Conservation (phyloP, 1,284 basidiomycete species). For the Wallemia ichthyophaga region DNA sequence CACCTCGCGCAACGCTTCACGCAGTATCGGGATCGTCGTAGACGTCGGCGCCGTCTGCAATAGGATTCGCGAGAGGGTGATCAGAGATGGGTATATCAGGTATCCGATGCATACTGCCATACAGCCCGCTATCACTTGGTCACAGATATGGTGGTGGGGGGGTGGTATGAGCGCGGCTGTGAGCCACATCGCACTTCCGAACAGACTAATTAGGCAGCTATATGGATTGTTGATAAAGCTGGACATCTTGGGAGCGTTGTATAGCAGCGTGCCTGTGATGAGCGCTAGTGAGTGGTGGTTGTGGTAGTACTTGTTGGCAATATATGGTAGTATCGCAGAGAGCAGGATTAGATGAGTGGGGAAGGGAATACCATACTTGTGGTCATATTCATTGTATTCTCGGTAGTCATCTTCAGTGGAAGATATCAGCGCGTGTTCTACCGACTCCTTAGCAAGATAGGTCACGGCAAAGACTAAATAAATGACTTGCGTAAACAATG, state of each 20-base stretch:
- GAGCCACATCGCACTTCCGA: neutral
- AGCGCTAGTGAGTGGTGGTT: slow-evolving; percentile 38
- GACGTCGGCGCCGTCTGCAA: slow-evolving; percentile 73
- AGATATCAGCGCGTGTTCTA: slow-evolving; percentile 43
- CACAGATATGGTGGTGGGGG: slow-evolving; percentile 25
- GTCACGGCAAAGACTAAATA: slow-evolving; percentile 71
- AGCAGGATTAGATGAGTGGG: slow-evolving; percentile 30
- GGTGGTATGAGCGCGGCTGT: neutral
- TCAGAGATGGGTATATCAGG: slow-evolving; percentile 46
- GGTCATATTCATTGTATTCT: no score
- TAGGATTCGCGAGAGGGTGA: slow-evolving; percentile 46
- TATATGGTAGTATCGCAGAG: slow-evolving; percentile 16
- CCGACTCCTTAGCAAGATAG: slow-evolving; percentile 74
- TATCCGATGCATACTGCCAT: slow-evolving; percentile 45
- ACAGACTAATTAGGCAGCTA: neutral
- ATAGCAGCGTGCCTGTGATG: slow-evolving; percentile 8
- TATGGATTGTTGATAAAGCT: slow-evolving; percentile 17
- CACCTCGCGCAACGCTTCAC: slow-evolving; percentile 24
- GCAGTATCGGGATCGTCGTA: slow-evolving; percentile 39
- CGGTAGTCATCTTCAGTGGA: slow-evolving; percentile 21
- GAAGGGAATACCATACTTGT: slow-evolving; percentile 32
- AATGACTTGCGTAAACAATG: slow-evolving; percentile 59
- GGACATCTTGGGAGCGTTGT: slow-evolving; percentile 10
- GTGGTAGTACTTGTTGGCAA: slow-evolving; percentile 25
- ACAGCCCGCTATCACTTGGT: slow-evolving; percentile 39